Conservation (phyloP, 352 stramenopile species). For the Aphanomyces stellatus region DNA sequence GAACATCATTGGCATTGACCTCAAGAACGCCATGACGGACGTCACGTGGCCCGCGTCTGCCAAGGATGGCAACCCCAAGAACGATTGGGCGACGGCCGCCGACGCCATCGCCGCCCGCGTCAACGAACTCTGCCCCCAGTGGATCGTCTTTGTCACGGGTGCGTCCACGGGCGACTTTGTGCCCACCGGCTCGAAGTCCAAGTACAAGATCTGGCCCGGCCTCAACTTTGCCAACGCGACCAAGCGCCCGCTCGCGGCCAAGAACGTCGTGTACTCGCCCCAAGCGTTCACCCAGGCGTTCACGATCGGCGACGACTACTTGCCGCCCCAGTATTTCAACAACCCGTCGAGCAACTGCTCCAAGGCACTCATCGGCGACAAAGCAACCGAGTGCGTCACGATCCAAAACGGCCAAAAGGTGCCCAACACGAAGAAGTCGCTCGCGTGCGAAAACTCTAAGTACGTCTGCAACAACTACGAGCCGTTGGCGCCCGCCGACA, state of each 20-base stretch:
- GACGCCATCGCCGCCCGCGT: constrained; percentile 5
- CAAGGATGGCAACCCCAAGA: constrained; percentile 19
- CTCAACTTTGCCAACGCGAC: constrained; percentile 4
- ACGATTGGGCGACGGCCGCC: background rate
- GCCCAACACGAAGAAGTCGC: background rate
- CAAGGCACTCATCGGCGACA: background rate
- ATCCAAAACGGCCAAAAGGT: constrained; percentile 2
- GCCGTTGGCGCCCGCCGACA: background rate
- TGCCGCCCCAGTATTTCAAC: constrained; percentile 1
- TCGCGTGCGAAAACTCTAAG: background rate
- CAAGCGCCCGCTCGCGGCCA: background rate
- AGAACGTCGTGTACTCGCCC: constrained; percentile 6
- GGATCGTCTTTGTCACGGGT: background rate
- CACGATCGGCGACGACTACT: no score
- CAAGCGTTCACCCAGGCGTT: background rate
- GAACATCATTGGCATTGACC: constrained; percentile 57
- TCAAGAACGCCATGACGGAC: constrained; percentile 50
- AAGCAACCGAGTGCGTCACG: background rate
- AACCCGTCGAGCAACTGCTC: background rate
- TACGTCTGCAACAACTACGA: background rate
- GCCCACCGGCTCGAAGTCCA: background rate
- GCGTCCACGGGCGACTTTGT: background rate
- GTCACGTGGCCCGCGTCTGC: constrained; percentile 29
- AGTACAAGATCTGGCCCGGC: background rate
- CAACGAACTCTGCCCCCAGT: constrained; percentile 8